Conservation (phyloP, 345 rosid genomes). For the Salix dunnii region DNA sequence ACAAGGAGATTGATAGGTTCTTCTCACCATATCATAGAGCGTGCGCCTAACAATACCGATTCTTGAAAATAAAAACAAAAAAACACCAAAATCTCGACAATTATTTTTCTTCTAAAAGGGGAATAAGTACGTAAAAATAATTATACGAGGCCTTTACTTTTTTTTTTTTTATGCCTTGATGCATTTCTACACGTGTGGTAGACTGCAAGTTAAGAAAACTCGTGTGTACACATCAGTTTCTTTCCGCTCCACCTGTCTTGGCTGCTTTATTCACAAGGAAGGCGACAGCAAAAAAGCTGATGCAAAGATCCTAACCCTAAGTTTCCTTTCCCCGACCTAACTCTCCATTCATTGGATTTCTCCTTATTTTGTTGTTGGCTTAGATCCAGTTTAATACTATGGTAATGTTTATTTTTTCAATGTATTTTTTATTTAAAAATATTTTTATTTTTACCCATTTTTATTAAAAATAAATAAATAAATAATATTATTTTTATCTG, state of each 20-base stretch:
- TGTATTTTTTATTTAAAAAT: too few species aligned
- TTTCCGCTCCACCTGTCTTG: conserved; percentile 19
- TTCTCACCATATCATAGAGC: conserved; percentile 29
- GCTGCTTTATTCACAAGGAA: conserved; percentile 45
- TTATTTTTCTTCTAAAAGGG: conserved; percentile 2
- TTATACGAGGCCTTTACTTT: background rate
- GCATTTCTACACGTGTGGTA: conserved; percentile 27
- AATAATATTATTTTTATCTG: background rate
- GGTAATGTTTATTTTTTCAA: too few species aligned
- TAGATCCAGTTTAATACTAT: conserved; percentile 3
- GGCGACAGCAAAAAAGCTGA: conserved; percentile 13
- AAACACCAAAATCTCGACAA: conserved; percentile 5
- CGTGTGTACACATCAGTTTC: conserved; percentile 15
- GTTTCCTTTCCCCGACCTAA: conserved; percentile 50
- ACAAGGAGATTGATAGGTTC: conserved; percentile 23
- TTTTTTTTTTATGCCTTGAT: conserved; percentile 3
- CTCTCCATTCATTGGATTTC: conserved; percentile 38
- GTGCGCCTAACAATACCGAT: conserved; percentile 8
- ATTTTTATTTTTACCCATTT: too few species aligned
- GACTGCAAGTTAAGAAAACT: conserved; percentile 59
- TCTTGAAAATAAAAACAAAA: background rate
- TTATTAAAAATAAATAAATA: too few species aligned
- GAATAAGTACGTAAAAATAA: background rate
- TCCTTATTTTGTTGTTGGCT: conserved; percentile 45
- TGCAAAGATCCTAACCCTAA: conserved; percentile 31